A percentile compares a stretch with the other conserved stretches of the same genome.
Conservation (phyloP, 495 filamentous ascomycete genomes). For the Hypoxylon intermedium region DNA sequence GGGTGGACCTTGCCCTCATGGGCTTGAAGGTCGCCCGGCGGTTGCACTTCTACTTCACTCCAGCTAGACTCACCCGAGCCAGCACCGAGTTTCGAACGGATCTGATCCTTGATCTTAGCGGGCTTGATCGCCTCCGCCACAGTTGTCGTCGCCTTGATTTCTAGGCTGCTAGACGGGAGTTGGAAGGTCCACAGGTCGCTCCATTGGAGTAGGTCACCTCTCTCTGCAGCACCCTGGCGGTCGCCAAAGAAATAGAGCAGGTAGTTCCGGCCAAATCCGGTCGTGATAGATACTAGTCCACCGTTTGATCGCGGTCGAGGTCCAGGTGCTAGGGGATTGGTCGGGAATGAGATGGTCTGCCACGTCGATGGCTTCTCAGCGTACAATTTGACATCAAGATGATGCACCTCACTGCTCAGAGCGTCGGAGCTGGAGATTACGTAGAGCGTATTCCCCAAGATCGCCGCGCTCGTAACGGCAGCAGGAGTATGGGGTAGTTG, state of each 20-base stretch:
- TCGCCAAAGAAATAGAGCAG: slow-evolving; percentile 61
- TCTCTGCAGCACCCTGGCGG: slow-evolving; percentile 9
- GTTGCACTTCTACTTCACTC: slow-evolving; percentile 56
- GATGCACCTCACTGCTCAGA: slow-evolving; percentile 51
- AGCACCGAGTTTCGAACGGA: slow-evolving; percentile 50
- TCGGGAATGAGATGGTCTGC: slow-evolving; percentile 54
- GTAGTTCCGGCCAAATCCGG: slow-evolving; percentile 59
- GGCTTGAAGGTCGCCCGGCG: slow-evolving; percentile 47
- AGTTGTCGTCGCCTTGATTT: slow-evolving; percentile 15
- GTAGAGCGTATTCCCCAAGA: slow-evolving; percentile 53
- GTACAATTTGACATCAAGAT: slow-evolving; percentile 46
- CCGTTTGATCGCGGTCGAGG: slow-evolving; percentile 53
- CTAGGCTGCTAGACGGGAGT: slow-evolving; percentile 47
- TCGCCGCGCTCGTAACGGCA: slow-evolving; percentile 45
- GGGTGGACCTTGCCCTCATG: slow-evolving; percentile 59
- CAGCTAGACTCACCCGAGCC: slow-evolving; percentile 53
- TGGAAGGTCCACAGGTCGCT: slow-evolving; percentile 61
- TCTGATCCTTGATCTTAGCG: slow-evolving; percentile 59
- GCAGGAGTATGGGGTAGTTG: slow-evolving; percentile 49
- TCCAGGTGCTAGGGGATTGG: slow-evolving; percentile 54
- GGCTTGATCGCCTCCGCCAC: slow-evolving; percentile 45
- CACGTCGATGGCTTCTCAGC: slow-evolving; percentile 48
- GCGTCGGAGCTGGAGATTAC: slow-evolving; percentile 46
- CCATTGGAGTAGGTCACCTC: slow-evolving; percentile 39
- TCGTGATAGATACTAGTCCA: slow-evolving; percentile 55